phyloP scores from a whole-genome alignment of 2,329 filamentous ascomycete genomes.

The Fusarium nelsonii region DNA sequence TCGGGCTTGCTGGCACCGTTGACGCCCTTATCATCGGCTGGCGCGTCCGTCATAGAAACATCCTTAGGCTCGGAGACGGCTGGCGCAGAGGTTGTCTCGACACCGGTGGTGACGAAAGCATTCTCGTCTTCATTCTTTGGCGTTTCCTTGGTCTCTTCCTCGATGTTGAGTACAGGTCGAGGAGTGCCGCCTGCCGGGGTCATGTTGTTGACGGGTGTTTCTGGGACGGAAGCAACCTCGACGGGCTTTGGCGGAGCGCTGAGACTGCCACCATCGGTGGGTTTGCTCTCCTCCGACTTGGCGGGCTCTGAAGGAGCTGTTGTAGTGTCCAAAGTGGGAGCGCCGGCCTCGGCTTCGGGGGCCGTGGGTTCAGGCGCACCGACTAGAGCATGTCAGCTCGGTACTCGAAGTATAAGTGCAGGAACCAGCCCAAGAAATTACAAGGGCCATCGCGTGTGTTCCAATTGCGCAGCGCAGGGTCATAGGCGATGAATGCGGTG shows the following conservation, averaged over 20 bases:
- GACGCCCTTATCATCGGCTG: conserved; percentile 27
- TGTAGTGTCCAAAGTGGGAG: conserved; percentile 46
- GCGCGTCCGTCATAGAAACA: conserved; percentile 30
- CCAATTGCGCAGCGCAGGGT: conserved; percentile 34
- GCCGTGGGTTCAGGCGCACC: conserved; percentile 48
- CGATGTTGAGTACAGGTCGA: conserved; percentile 52
- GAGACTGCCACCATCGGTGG: conserved; percentile 34
- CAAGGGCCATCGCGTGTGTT: conserved; percentile 8
- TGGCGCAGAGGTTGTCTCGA: conserved; percentile 42
- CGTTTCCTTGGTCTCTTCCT: conserved; percentile 49
- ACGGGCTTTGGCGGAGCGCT: conserved; percentile 51
- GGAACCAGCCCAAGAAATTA: neutral
- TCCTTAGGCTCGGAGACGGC: conserved; percentile 40
- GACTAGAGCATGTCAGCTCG: conserved; percentile 45
- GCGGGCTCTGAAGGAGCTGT: conserved; percentile 39
- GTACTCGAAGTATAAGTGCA: conserved; percentile 10
- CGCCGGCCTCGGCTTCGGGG: conserved; percentile 48
- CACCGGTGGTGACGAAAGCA: conserved; percentile 45
- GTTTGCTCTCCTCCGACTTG: conserved; percentile 42
- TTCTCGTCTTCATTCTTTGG: conserved; percentile 44
- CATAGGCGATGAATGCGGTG: conserved; percentile 4
- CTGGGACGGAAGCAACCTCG: conserved; percentile 53
- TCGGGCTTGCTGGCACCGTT: conserved; percentile 40
- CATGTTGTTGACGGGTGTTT: conserved; percentile 53
- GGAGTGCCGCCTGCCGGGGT: conserved; percentile 55